A percentile compares a stretch with the other conserved stretches of the same genome.
These are phyloP conservation scores for Homolaphlyctis polyrhiza DNA, from an alignment of 371 early-diverging fungal species.

Conservation along the genomic window DNA sequence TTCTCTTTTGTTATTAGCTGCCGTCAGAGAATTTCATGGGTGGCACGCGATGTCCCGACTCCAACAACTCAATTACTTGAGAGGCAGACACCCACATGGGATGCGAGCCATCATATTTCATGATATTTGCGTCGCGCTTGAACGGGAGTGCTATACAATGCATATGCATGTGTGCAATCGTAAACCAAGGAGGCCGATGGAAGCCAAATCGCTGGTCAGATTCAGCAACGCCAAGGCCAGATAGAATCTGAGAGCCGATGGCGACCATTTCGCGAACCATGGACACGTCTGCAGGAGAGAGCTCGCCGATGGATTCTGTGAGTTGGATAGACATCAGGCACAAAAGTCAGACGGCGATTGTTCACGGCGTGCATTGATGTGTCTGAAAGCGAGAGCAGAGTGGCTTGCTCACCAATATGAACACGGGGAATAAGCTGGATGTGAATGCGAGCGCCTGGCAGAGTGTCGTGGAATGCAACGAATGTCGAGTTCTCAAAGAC, in stretches of 20 bases:
- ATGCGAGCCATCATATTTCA: constrained; percentile 26
- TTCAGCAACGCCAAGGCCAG: constrained; percentile 27
- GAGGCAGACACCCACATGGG: too few species aligned
- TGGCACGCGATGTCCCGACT: too few species aligned
- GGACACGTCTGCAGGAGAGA: constrained; percentile 15
- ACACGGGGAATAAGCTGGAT: constrained; percentile 48
- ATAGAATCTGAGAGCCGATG: constrained; percentile 33
- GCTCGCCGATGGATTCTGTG: constrained; percentile 14
- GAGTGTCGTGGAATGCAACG: constrained; percentile 57
- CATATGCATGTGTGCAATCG: constrained; percentile 55
- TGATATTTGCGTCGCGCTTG: constrained; percentile 18
- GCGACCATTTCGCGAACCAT: constrained; percentile 39
- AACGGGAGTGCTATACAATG: constrained; percentile 56
- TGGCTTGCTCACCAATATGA: constrained; percentile 32
- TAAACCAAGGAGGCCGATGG: constrained; percentile 63
- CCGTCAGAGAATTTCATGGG: too few species aligned
- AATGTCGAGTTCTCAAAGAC: constrained; percentile 50
- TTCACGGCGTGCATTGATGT: neutral
- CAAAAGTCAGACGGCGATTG: neutral
- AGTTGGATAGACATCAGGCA: neutral
- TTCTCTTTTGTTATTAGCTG: too few species aligned
- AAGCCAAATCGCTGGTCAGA: constrained; percentile 48
- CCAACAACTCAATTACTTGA: too few species aligned
- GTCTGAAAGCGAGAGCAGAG: constrained; percentile 10
- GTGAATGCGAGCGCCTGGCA: constrained; percentile 49